Conservation (phyloP, 768 basidiomycete genomes). For the Leccinellum rugosiceps region DNA sequence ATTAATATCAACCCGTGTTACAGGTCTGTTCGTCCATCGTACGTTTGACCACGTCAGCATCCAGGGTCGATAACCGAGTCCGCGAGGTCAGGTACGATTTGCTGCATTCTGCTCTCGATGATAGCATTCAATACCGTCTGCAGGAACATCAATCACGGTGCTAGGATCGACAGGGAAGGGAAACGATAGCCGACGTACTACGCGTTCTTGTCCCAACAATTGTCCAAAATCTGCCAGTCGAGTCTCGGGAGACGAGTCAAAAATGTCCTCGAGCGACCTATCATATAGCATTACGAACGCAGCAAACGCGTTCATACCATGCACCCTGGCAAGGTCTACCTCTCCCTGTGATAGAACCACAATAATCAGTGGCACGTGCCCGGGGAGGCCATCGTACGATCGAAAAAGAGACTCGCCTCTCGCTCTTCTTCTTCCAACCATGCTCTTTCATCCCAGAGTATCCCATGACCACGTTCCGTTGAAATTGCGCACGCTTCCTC, state of each 20-base stretch:
- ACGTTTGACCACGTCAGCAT: conserved; percentile 9
- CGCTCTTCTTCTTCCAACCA: conserved; percentile 61
- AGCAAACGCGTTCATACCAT: conserved; percentile 69
- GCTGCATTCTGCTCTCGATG: conserved; percentile 34
- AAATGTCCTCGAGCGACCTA: conserved; percentile 50
- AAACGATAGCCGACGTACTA: conserved; percentile 41
- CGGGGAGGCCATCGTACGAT: conserved; percentile 5
- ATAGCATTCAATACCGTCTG: conserved; percentile 37
- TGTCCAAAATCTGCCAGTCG: conserved; percentile 44
- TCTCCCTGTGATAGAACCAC: conserved; percentile 48
- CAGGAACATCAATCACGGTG: conserved; percentile 1
- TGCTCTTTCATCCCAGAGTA: conserved; percentile 54
- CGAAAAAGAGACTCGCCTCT: conserved; percentile 38
- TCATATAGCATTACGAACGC: conserved; percentile 62
- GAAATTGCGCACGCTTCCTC: conserved; percentile 51
- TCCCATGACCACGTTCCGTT: conserved; percentile 33
- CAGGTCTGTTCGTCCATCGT: conserved; percentile 3
- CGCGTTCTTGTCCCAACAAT: conserved; percentile 46
- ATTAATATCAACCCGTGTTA: conserved; percentile 24
- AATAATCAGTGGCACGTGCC: conserved; percentile 16
- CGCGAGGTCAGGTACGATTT: conserved; percentile 19
- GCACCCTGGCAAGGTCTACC: conserved; percentile 47
- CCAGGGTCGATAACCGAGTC: conserved; percentile 13
- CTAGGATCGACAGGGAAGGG: conserved; percentile 5
- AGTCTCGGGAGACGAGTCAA: conserved; percentile 47